A percentile compares a stretch with the other conserved stretches of the same genome.
Evolutionary conservation across 768 basidiomycete genomes (phyloP).

Genomic region (Boletus pseudopeckii): DNA sequence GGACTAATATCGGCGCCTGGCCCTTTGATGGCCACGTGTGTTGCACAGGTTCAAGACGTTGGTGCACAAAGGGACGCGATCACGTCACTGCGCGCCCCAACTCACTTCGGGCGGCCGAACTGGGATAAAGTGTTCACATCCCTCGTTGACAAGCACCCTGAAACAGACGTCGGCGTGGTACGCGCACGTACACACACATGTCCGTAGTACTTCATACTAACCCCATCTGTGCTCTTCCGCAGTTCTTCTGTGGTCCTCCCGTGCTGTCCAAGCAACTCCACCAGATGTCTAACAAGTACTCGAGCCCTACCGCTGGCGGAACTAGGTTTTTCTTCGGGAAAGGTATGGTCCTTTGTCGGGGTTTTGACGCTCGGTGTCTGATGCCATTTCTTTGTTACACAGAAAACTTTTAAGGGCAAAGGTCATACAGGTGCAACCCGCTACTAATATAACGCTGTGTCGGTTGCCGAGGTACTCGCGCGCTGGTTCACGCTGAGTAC

Average conservation of each 20-base stretch:
- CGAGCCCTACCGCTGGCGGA: conserved; percentile 62
- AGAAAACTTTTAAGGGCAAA: conserved; percentile 21
- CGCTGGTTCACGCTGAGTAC: conserved; percentile 1
- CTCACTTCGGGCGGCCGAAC: conserved; percentile 90
- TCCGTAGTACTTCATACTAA: background rate
- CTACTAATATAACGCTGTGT: background rate
- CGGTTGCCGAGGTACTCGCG: background rate
- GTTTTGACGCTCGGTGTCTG: background rate
- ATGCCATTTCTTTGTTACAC: background rate
- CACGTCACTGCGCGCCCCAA: conserved; percentile 84
- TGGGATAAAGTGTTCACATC: conserved; percentile 74
- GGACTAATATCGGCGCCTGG: background rate
- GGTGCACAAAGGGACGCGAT: conserved; percentile 92
- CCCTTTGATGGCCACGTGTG: background rate
- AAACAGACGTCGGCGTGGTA: conserved; percentile 88
- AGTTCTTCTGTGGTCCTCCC: conserved; percentile 86
- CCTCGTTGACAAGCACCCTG: conserved; percentile 77
- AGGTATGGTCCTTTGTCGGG: conserved; percentile 42
- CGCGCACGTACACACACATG: background rate
- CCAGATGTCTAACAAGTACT: conserved; percentile 81
- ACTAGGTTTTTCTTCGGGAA: conserved; percentile 91
- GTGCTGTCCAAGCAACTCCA: conserved; percentile 70
- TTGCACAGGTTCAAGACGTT: conserved; percentile 71
- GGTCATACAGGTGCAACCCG: background rate
- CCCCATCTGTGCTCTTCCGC: background rate